A percentile compares a stretch with the other conserved stretches of the same genome.
Conservation (phyloP, 345 rosid species). For the Pistacia integerrima region DNA sequence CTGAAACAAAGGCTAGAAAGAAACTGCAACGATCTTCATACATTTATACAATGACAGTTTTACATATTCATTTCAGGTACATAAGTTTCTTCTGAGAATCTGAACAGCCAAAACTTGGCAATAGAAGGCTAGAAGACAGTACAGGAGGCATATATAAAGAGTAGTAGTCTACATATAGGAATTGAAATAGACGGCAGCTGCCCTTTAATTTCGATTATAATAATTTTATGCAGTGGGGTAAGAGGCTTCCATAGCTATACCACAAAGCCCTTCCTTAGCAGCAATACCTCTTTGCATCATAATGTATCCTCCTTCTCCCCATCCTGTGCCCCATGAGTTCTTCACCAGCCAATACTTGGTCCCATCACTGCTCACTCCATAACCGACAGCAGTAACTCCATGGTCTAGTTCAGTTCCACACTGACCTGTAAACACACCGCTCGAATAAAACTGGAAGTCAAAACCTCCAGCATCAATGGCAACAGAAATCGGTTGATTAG, state of each 20-base stretch:
- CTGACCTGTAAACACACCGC: conserved; percentile 26
- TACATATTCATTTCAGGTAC: neutral
- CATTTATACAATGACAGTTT: neutral
- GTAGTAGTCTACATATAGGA: neutral
- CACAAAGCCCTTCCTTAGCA: conserved; percentile 42
- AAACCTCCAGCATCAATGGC: conserved; percentile 34
- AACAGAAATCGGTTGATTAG: conserved; percentile 31
- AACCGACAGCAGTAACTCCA: conserved; percentile 28
- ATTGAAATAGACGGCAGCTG: neutral
- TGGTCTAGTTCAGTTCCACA: conserved; percentile 37
- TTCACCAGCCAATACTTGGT: conserved; percentile 40
- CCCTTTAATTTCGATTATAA: neutral
- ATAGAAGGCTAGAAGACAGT: neutral
- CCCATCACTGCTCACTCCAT: conserved; percentile 18
- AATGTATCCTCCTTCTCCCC: conserved; percentile 40
- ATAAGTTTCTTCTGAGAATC: conserved; percentile 3
- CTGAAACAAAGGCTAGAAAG: neutral
- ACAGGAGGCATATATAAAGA: neutral
- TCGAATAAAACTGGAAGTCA: conserved; percentile 34
- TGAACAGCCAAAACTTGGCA: neutral
- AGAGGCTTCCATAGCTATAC: conserved; percentile 41
- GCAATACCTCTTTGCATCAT: conserved; percentile 30
- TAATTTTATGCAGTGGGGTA: conserved; percentile 25
- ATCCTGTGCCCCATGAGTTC: conserved; percentile 41
- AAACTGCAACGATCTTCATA: neutral